These are phyloP conservation scores for Kodamaea suecica DNA, from an alignment of 1,139 yeast genomes.

Conservation along the genomic window DNA sequence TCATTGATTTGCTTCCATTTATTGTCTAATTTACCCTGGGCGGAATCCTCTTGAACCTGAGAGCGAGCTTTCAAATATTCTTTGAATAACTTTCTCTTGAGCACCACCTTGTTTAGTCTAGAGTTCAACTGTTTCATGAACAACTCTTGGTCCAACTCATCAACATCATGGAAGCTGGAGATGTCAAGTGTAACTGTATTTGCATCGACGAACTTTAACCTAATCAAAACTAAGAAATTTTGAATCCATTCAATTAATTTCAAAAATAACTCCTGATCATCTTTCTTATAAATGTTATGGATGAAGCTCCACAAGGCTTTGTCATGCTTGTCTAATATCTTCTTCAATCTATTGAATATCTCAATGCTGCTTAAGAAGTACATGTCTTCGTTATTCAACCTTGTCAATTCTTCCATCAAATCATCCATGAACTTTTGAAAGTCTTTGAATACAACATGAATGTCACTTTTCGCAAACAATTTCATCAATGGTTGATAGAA, in stretches of 20 bases:
- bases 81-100: constrained; percentile 34
- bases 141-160: constrained; percentile 21
- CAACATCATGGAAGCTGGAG: constrained; percentile 13
- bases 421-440: constrained; percentile 74
- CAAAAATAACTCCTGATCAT: constrained; percentile 67
- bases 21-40: constrained; percentile 37
- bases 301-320: constrained; percentile 68
- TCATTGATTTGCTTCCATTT: constrained; percentile 50
- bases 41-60: constrained; percentile 14
- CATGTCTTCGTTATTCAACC: constrained; percentile 46
- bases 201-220: constrained; percentile 57
- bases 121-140: constrained; percentile 32
- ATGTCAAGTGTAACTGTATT: constrained; percentile 43
- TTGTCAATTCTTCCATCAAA: constrained; percentile 49
- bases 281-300: constrained; percentile 72
- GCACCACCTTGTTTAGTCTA: constrained; percentile 26
- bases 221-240: constrained; percentile 52
- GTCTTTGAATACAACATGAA: constrained; percentile 72
- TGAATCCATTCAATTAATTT: constrained; percentile 69
- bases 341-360: constrained; percentile 65
- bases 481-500: constrained; percentile 83
- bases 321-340: constrained; percentile 66
- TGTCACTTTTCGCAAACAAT: constrained; percentile 70
- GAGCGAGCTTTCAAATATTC: constrained; percentile 28
- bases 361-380: constrained; percentile 43